Conservation (phyloP, 306 rosid genomes). For the Senna siamea region DNA sequence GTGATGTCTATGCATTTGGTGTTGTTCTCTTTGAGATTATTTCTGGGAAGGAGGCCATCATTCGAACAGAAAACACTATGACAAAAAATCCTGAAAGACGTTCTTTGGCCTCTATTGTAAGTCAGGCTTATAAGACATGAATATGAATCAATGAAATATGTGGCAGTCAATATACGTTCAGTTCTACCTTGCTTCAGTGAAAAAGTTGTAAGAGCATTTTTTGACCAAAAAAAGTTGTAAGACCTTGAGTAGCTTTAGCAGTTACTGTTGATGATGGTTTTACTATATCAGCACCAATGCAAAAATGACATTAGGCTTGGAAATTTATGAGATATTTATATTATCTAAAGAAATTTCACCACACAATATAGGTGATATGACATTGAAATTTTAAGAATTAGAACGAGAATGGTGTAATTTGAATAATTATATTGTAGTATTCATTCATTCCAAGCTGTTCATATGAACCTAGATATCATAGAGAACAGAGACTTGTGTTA, state of each 20-base stretch:
- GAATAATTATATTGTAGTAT: background rate
- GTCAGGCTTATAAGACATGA: constrained; percentile 40
- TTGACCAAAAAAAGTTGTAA: background rate
- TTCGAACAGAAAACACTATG: constrained; percentile 74
- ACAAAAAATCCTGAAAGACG: constrained; percentile 88
- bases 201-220: background rate
- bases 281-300: constrained; percentile 4
- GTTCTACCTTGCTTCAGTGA: constrained; percentile 18
- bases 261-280: constrained; percentile 1
- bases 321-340: background rate
- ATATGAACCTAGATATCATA: background rate
- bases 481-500: no score
- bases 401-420: background rate
- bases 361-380: no score
- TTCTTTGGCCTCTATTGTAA: constrained; percentile 87
- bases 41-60: constrained; percentile 89
- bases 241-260: constrained; percentile 5
- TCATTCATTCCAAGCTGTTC: background rate
- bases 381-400: constrained; percentile 6
- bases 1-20: constrained; percentile 95
- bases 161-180: background rate
- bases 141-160: background rate
- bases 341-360: background rate
- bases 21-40: constrained; percentile 91
- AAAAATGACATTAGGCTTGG: background rate